Percentiles rank a stretch among this genome's conserved stretches.
Conservation (phyloP, 73 alveolate genomes). For the Paramecium octaurelia region DNA sequence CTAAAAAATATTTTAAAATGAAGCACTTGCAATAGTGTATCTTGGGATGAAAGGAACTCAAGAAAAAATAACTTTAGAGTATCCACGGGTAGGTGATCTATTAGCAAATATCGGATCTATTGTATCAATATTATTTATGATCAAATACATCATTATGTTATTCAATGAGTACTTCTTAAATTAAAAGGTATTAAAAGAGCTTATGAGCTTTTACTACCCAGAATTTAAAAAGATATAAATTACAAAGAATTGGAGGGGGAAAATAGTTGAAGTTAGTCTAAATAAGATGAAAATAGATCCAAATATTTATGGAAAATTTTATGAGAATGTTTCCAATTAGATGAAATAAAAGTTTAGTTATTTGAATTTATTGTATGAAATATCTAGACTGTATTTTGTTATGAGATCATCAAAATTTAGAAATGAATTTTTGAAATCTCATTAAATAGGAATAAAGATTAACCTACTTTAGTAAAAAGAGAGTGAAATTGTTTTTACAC, state of each 20-base stretch:
- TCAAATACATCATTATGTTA: background rate
- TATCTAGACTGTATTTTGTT: background rate
- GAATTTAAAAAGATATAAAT: background rate
- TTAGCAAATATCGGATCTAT: constrained; percentile 22
- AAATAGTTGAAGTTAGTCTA: background rate
- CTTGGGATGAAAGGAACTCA: background rate
- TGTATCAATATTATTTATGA: background rate
- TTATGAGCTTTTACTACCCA: background rate
- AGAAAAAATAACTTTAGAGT: background rate
- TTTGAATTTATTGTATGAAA: background rate
- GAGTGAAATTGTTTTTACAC: no score
- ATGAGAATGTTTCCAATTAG: background rate
- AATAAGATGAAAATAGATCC: background rate
- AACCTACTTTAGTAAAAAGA: no score
- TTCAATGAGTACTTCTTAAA: background rate
- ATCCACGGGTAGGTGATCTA: background rate
- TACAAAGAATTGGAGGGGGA: background rate
- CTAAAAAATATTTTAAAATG: background rate
- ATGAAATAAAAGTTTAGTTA: background rate
- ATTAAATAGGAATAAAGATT: background rate
- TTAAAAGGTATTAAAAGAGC: background rate
- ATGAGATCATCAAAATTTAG: background rate
- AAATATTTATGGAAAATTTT: background rate
- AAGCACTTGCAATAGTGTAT: background rate
- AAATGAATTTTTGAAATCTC: background rate